A percentile compares a stretch with the other conserved stretches of the same genome.
Evolutionary conservation across 148 eudicot species (phyloP).

Genomic region (Vaccinium corymbosum): DNA sequence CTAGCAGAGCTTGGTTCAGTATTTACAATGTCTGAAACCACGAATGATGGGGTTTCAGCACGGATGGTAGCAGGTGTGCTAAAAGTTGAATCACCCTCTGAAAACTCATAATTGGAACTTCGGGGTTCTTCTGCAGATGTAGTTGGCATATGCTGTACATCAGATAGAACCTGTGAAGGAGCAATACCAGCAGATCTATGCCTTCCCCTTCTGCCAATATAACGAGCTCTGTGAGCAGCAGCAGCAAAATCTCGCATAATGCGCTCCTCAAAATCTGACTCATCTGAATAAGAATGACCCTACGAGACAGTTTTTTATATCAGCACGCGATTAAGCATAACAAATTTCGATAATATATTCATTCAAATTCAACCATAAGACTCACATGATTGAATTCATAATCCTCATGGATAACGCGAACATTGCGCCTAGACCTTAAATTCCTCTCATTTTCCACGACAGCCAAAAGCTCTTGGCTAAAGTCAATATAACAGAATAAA

Average conservation of each 20-base stretch:
- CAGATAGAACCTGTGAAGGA: conserved; percentile 38
- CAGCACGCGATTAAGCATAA: conserved; percentile 4
- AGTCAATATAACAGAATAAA: neutral
- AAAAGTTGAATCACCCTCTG: conserved; percentile 34
- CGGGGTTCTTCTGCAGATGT: conserved; percentile 39
- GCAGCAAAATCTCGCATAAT: conserved; percentile 60
- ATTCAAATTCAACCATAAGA: conserved; percentile 8
- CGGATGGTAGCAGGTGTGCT: conserved; percentile 23
- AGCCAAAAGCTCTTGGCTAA: conserved; percentile 73
- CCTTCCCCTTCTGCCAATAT: conserved; percentile 38
- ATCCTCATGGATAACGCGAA: conserved; percentile 22
- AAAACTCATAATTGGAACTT: conserved; percentile 35
- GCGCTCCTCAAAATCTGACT: conserved; percentile 56
- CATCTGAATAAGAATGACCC: conserved; percentile 47
- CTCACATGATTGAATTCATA: conserved; percentile 39
- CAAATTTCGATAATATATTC: neutral
- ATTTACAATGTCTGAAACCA: conserved; percentile 25
- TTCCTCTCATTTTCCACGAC: conserved; percentile 53
- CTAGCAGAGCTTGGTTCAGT: conserved; percentile 25
- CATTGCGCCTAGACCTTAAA: conserved; percentile 33
- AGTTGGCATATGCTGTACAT: conserved; percentile 23
- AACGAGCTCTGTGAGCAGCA: conserved; percentile 49
- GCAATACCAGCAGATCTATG: conserved; percentile 34
- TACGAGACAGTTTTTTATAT: conserved; percentile 23
- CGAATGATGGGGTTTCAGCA: conserved; percentile 27